Conservation (phyloP, 1,139 yeast species). For the Yamadazyma dushanensis region DNA sequence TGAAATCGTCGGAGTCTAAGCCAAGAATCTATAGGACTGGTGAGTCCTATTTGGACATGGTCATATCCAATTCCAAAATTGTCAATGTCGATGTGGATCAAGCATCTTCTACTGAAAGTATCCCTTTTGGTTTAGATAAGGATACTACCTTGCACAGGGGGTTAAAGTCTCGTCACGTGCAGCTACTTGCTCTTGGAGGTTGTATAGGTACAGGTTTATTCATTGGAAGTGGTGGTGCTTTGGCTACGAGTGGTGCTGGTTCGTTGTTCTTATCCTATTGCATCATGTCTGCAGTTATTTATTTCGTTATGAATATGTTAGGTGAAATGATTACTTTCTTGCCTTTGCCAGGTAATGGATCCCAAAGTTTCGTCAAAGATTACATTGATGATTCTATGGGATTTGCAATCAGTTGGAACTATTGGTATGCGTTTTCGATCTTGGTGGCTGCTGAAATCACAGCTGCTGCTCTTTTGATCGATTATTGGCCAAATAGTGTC, state of each 20-base stretch:
- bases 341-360: constrained; percentile 51
- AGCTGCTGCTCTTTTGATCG: constrained; percentile 52
- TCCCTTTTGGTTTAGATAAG: constrained; percentile 8
- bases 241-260: constrained; percentile 52
- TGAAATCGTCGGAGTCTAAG: constrained; percentile 16
- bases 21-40: constrained; percentile 20
- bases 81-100: constrained; percentile 31
- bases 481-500: constrained; percentile 57
- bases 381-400: constrained; percentile 39
- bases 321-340: constrained; percentile 64
- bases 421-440: constrained; percentile 51
- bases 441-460: constrained; percentile 52
- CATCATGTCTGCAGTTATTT: constrained; percentile 52
- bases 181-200: constrained; percentile 40
- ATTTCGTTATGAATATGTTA: constrained; percentile 55
- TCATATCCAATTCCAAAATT: constrained; percentile 34
- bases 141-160: constrained; percentile 15
- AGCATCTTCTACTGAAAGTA: constrained; percentile 6
- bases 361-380: constrained; percentile 38
- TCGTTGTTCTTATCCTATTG: constrained; percentile 47
- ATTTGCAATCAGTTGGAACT: constrained; percentile 49
- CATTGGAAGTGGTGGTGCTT: constrained; percentile 49
- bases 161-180: constrained; percentile 32
- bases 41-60: constrained; percentile 27
- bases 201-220: constrained; percentile 45